Evolutionary conservation across 805 yeast species (phyloP).

Genomic region (Teunomyces atbi): DNA sequence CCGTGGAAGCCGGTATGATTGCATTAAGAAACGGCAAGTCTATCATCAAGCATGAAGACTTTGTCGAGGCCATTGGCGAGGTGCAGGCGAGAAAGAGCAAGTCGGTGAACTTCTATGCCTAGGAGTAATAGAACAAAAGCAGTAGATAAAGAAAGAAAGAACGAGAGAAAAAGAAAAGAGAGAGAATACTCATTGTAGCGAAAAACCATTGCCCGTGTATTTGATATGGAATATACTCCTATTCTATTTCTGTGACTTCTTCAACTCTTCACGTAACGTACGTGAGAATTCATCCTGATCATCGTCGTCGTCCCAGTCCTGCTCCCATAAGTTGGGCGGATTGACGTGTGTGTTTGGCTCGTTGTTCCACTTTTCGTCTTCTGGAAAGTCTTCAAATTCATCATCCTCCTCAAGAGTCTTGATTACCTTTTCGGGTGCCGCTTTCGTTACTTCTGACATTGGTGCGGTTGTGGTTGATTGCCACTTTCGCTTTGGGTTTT

Average conservation of each 20-base stretch:
- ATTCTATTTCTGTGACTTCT: constrained; percentile 13
- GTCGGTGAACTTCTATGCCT: constrained; percentile 95
- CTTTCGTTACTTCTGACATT: constrained; percentile 2
- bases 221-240: background rate
- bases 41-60: constrained; percentile 92
- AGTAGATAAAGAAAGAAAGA: background rate
- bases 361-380: constrained; percentile 72
- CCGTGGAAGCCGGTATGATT: constrained; percentile 99
- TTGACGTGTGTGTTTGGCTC: constrained; percentile 51
- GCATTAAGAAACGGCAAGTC: constrained; percentile 94
- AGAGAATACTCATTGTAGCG: background rate
- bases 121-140: constrained; percentile 14
- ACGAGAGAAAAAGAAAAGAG: background rate
- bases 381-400: constrained; percentile 96
- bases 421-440: constrained; percentile 38
- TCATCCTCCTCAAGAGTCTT: constrained; percentile 92
- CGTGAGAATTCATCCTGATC: constrained; percentile 85
- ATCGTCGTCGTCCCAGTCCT: constrained; percentile 97
- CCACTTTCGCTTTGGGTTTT: background rate
- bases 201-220: background rate
- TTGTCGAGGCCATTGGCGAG: constrained; percentile 96
- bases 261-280: constrained; percentile 55
- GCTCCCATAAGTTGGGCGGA: constrained; percentile 82
- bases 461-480: constrained; percentile 2
- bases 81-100: constrained; percentile 97